Evolutionary conservation across 148 eudicot species (phyloP).

Genomic region (Vaccinium vitisidaea): DNA sequence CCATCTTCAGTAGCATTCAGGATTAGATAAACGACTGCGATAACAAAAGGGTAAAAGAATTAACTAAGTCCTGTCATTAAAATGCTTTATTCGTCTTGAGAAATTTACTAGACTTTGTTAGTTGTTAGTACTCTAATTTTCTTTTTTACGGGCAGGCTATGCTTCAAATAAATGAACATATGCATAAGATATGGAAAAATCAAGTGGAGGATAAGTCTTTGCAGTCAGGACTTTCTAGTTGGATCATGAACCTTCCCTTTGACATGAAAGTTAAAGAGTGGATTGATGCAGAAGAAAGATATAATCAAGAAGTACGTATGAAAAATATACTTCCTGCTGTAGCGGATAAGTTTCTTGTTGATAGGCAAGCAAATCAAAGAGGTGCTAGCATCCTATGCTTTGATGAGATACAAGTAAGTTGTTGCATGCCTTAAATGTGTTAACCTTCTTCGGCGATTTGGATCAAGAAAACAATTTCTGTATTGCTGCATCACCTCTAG

Average conservation of each 20-base stretch:
- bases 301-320: conserved; percentile 70
- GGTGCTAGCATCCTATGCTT: conserved; percentile 95
- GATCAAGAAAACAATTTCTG: not conserved
- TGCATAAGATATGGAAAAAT: conserved; percentile 91
- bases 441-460: not conserved
- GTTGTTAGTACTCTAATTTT: conserved; percentile 1
- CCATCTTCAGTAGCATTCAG: not conserved
- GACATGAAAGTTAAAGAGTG: conserved; percentile 87
- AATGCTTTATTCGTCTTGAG: not conserved
- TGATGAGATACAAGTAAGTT: conserved; percentile 89
- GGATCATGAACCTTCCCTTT: conserved; percentile 88
- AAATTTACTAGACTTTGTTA: conserved; percentile 1
- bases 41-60: not conserved
- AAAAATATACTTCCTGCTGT: conserved; percentile 92
- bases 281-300: conserved; percentile 88
- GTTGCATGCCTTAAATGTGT: not conserved
- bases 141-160: conserved; percentile 62
- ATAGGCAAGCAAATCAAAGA: conserved; percentile 38
- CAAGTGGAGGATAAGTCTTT: conserved; percentile 68
- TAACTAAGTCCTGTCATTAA: not conserved
- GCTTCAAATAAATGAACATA: conserved; percentile 90
- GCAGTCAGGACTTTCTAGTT: conserved; percentile 68
- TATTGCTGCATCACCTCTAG: not conserved
- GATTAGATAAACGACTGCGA: not conserved
- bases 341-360: conserved; percentile 88